Percentiles rank a stretch among this genome's conserved stretches.
Conservation (phyloP, 1,284 basidiomycete genomes). For the Papiliotrema flavescens region DNA sequence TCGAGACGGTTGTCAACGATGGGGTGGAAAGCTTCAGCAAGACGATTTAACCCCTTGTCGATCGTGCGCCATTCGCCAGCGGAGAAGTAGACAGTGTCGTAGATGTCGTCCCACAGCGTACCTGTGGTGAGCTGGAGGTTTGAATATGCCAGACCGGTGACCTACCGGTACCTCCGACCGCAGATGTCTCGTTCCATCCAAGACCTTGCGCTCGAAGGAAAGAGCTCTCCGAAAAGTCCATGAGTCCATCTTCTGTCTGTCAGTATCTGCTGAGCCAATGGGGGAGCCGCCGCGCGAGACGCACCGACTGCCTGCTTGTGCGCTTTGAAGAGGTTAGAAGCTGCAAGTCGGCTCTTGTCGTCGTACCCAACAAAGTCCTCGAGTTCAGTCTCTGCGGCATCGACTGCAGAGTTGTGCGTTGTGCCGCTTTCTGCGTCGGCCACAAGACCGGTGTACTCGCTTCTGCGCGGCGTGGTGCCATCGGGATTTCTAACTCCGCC, state of each 20-base stretch:
- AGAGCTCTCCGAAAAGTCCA: constrained; percentile 13
- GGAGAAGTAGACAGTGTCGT: constrained; percentile 23
- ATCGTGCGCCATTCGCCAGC: constrained; percentile 23
- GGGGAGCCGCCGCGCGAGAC: neutral
- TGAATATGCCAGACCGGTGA: neutral
- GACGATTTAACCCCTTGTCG: constrained; percentile 22
- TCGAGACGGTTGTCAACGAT: constrained; percentile 20
- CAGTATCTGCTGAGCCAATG: neutral
- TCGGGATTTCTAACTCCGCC: constrained; percentile 18
- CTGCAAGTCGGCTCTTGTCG: constrained; percentile 10
- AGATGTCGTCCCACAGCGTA: constrained; percentile 23
- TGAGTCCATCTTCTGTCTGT: constrained; percentile 14
- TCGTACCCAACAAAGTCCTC: constrained; percentile 16
- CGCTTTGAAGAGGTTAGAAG: constrained; percentile 24
- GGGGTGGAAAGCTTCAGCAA: constrained; percentile 24
- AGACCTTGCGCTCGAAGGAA: constrained; percentile 15
- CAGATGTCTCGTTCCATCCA: constrained; percentile 18
- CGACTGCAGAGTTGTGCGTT: constrained; percentile 4
- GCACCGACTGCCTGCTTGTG: constrained; percentile 21
- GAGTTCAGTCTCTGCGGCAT: constrained; percentile 14
- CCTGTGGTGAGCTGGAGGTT: constrained; percentile 4
- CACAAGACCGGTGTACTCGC: constrained; percentile 13
- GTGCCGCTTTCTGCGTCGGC: constrained; percentile 8
- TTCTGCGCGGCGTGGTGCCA: constrained; percentile 20
- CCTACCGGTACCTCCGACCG: constrained; percentile 13